A percentile compares a stretch with the other conserved stretches of the same genome.
These are phyloP conservation scores for Chamaecrista fasciculata DNA, from an alignment of 306 rosid species.

Conservation along the genomic window DNA sequence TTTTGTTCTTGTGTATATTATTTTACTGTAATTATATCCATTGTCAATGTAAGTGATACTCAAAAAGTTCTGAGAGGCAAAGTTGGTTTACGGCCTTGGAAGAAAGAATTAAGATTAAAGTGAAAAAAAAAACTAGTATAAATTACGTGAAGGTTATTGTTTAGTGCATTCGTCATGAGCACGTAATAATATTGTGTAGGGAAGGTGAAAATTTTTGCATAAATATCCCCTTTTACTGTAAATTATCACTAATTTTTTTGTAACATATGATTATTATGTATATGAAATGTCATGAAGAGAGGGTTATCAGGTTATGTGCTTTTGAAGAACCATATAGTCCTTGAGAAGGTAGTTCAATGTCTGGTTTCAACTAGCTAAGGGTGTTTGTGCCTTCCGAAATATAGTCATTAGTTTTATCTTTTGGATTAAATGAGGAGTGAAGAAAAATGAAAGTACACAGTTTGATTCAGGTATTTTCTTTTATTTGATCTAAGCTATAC, in stretches of 20 bases:
- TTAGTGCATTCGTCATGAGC: not conserved
- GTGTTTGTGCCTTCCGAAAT: not conserved
- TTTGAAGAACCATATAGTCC: not conserved
- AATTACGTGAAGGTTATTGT: constrained; percentile 9
- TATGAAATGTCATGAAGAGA: not conserved
- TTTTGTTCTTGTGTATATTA: constrained; percentile 24
- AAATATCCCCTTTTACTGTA: not conserved
- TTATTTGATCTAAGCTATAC: too few species aligned
- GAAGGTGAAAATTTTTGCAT: not conserved
- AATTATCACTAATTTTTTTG: not conserved
- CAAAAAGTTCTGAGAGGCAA: constrained; percentile 19
- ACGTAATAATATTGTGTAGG: not conserved
- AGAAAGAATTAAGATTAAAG: not conserved
- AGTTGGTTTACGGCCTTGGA: not conserved
- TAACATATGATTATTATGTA: not conserved
- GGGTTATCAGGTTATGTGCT: not conserved
- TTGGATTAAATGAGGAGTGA: too few species aligned
- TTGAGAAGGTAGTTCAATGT: too few species aligned
- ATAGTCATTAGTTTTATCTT: too few species aligned
- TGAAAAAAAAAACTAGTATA: not conserved
- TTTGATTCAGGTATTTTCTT: too few species aligned
- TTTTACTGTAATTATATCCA: constrained; percentile 21
- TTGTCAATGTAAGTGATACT: constrained; percentile 34
- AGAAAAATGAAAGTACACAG: too few species aligned
- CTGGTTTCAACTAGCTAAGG: not conserved